Percentiles rank a stretch among this genome's conserved stretches.
Evolutionary conservation across 495 filamentous ascomycete species (phyloP).

Genomic region (Symbiotaphrina buchneri): DNA sequence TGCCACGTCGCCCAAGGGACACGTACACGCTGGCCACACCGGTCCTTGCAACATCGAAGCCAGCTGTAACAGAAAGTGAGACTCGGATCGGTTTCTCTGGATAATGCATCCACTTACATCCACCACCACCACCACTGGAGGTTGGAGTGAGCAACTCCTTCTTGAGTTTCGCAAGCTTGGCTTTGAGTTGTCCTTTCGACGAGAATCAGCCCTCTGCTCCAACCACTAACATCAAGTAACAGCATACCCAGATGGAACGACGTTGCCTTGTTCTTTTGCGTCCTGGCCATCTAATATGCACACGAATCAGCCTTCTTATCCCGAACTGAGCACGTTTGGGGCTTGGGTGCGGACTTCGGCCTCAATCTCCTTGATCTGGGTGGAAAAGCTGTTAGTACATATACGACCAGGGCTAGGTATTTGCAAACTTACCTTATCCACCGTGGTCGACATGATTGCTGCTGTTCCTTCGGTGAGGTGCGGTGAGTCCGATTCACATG

Average conservation of each 20-base stretch:
- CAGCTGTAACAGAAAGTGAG: slow-evolving; percentile 22
- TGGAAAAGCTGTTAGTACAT: not conserved
- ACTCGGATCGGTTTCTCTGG: not conserved
- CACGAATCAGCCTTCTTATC: not conserved
- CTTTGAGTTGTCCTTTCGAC: slow-evolving; percentile 65
- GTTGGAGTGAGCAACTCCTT: slow-evolving; percentile 79
- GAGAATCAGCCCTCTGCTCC: not conserved
- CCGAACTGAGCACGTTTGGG: slow-evolving; percentile 12
- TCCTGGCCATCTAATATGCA: slow-evolving; percentile 80
- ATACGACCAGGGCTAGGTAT: not conserved
- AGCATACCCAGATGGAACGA: slow-evolving; percentile 51
- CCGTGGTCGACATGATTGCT: slow-evolving; percentile 76
- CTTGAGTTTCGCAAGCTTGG: slow-evolving; percentile 95
- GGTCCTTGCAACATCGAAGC: slow-evolving; percentile 95
- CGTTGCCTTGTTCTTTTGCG: slow-evolving; percentile 96
- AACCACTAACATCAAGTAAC: not conserved
- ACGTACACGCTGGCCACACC: slow-evolving; percentile 90
- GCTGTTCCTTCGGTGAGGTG: too few species aligned
- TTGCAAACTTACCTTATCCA: slow-evolving; percentile 55
- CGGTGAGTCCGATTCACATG: too few species aligned
- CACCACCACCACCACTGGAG: slow-evolving; percentile 58
- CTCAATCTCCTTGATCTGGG: slow-evolving; percentile 94
- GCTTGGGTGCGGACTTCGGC: slow-evolving; percentile 68
- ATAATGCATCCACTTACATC: slow-evolving; percentile 26
- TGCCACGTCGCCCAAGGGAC: too few species aligned